phyloP scores from a whole-genome alignment of 257 asterid species.

The Vinca minor region DNA sequence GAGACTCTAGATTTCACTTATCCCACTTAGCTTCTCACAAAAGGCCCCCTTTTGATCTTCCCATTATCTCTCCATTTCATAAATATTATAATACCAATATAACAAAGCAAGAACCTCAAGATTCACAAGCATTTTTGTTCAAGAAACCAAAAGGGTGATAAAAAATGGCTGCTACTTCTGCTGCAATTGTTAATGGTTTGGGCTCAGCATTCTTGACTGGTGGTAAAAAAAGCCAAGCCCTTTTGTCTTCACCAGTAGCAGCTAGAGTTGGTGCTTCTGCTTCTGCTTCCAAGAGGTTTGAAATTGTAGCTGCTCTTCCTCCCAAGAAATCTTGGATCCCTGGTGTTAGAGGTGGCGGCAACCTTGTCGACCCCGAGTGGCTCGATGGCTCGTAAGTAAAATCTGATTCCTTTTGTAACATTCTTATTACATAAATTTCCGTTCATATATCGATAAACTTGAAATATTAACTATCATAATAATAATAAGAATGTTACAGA shows the following conservation, averaged over 20 bases:
- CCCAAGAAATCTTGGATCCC: conserved; percentile 94
- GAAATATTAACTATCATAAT: too few species aligned
- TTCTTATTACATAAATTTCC: too few species aligned
- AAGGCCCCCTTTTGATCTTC: conserved; percentile 26
- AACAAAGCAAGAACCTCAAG: conserved; percentile 11
- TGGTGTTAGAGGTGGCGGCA: conserved; percentile 58
- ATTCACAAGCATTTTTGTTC: conserved; percentile 1
- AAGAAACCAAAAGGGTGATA: background rate
- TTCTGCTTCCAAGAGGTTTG: conserved; percentile 41
- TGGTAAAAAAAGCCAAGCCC: conserved; percentile 56
- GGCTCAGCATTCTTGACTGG: conserved; percentile 75
- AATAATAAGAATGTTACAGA: too few species aligned
- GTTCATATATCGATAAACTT: too few species aligned
- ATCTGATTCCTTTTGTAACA: too few species aligned
- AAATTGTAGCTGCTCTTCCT: conserved; percentile 58
- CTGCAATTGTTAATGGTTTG: conserved; percentile 69
- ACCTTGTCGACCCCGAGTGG: conserved; percentile 81
- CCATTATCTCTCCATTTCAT: too few species aligned
- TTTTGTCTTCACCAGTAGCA: conserved; percentile 38
- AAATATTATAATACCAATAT: too few species aligned
- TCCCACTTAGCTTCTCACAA: conserved; percentile 48
- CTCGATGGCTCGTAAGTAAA: conserved; percentile 97
- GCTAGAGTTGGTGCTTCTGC: conserved; percentile 31
- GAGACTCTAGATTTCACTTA: conserved; percentile 36
- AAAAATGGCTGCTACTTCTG: conserved; percentile 81